These are phyloP conservation scores for Tuber magnatum DNA, from an alignment of 495 filamentous ascomycete genomes.

Conservation along the genomic window DNA sequence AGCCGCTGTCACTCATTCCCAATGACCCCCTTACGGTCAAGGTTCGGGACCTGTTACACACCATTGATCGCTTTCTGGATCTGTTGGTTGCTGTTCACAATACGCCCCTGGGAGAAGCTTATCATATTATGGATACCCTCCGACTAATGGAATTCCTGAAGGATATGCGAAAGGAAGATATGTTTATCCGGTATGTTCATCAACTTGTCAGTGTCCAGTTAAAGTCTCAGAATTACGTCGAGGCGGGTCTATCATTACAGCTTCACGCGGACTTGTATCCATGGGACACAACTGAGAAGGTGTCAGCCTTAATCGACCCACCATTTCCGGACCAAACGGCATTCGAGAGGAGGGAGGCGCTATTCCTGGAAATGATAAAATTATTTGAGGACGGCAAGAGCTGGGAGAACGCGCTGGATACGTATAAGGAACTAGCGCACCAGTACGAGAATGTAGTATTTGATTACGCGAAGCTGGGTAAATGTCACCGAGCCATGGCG, in stretches of 20 bases:
- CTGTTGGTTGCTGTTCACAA: conserved; percentile 88
- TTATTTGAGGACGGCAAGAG: conserved; percentile 86
- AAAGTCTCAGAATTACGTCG: conserved; percentile 68
- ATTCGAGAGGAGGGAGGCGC: conserved; percentile 85
- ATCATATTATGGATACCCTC: conserved; percentile 73
- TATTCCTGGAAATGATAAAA: conserved; percentile 92
- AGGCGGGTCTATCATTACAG: conserved; percentile 82
- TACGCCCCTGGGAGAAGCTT: conserved; percentile 67
- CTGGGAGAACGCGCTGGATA: conserved; percentile 82
- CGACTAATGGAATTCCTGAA: conserved; percentile 93
- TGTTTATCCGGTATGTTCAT: conserved; percentile 94
- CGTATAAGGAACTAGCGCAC: conserved; percentile 79
- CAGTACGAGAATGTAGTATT: conserved; percentile 86
- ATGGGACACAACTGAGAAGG: conserved; percentile 69
- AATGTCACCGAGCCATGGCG: conserved; percentile 84
- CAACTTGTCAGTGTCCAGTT: conserved; percentile 76
- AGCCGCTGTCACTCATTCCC: conserved; percentile 55
- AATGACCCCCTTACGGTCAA: conserved; percentile 71
- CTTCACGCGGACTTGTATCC: conserved; percentile 89
- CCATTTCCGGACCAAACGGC: conserved; percentile 72
- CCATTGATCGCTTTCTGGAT: conserved; percentile 83
- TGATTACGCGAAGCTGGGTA: conserved; percentile 85
- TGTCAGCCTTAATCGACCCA: conserved; percentile 65
- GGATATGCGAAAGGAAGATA: conserved; percentile 95
- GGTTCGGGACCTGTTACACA: conserved; percentile 68